Evolutionary conservation across 495 filamentous ascomycete species (phyloP).

Genomic region (Aspergillus campestris): DNA sequence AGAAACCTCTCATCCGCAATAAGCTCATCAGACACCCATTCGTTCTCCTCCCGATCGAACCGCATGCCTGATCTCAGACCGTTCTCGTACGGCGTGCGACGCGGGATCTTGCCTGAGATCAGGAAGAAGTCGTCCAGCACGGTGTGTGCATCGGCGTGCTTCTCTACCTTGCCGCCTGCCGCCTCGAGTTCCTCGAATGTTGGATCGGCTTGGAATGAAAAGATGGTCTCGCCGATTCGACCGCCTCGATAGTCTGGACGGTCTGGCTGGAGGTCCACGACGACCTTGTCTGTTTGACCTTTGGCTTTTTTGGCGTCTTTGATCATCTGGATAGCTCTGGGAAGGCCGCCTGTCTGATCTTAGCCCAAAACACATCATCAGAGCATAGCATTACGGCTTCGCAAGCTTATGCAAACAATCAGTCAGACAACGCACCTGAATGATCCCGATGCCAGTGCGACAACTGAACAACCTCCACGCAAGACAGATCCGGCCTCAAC

Average conservation of each 20-base stretch:
- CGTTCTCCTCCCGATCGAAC: conserved; percentile 32
- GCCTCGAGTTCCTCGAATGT: conserved; percentile 42
- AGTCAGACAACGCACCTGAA: conserved; percentile 24
- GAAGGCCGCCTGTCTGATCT: conserved; percentile 36
- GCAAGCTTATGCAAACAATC: not conserved
- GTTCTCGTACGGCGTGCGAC: conserved; percentile 45
- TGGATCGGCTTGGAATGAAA: conserved; percentile 51
- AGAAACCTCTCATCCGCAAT: conserved; percentile 53
- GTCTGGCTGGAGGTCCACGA: conserved; percentile 48
- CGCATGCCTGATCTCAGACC: conserved; percentile 42
- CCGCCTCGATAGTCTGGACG: conserved; percentile 49
- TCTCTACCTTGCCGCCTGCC: conserved; percentile 40
- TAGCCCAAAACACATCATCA: not conserved
- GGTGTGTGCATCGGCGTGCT: conserved; percentile 37
- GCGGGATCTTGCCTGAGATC: conserved; percentile 50
- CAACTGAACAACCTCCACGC: conserved; percentile 68
- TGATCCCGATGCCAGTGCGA: conserved; percentile 64
- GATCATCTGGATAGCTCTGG: conserved; percentile 38
- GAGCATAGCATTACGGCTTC: too few species aligned
- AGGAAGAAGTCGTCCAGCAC: conserved; percentile 49
- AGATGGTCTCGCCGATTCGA: conserved; percentile 28
- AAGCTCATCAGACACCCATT: conserved; percentile 47
- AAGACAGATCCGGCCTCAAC: conserved; percentile 44
- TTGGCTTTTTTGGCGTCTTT: conserved; percentile 34
- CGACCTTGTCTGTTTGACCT: conserved; percentile 18